A percentile compares a stretch with the other conserved stretches of the same genome.
phyloP scores from a whole-genome alignment of 768 basidiomycete genomes.

The Boletus huronensis region DNA sequence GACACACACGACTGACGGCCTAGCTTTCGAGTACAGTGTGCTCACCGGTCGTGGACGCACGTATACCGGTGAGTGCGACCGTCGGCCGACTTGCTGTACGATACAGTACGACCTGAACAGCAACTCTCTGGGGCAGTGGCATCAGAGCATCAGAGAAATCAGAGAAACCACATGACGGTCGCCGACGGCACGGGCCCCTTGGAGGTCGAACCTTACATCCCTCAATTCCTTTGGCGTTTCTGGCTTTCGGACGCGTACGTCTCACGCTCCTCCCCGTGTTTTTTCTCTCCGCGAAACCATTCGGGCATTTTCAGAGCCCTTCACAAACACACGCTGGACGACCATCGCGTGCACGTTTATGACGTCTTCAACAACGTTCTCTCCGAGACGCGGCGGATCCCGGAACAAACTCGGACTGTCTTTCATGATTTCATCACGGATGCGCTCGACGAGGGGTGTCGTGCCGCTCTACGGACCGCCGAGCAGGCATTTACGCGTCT shows the following conservation, averaged over 20 bases:
- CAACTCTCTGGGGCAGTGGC: not conserved
- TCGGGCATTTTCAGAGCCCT: slow-evolving; percentile 25
- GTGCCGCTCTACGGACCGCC: slow-evolving; percentile 37
- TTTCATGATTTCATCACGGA: slow-evolving; percentile 41
- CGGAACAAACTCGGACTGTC: slow-evolving; percentile 33
- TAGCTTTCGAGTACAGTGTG: not conserved
- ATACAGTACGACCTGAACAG: not conserved
- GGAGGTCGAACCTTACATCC: slow-evolving; percentile 39
- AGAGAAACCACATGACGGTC: not conserved
- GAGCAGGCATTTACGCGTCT: slow-evolving; percentile 42
- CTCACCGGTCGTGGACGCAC: not conserved
- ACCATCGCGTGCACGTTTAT: slow-evolving; percentile 47
- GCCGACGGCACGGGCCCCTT: not conserved
- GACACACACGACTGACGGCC: not conserved
- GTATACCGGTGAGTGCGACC: not conserved
- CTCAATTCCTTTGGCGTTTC: slow-evolving; percentile 46
- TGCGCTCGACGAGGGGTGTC: slow-evolving; percentile 36
- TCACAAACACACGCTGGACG: slow-evolving; percentile 30
- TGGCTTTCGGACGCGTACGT: slow-evolving; percentile 47
- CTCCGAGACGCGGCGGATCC: slow-evolving; percentile 41
- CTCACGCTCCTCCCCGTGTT: not conserved
- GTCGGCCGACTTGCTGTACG: slow-evolving; percentile 1
- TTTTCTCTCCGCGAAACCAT: not conserved
- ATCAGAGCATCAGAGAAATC: not conserved
- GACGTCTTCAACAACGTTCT: slow-evolving; percentile 51